Conservation (phyloP, 192 early-diverging fungal genomes). For the Coemansia sp. region DNA sequence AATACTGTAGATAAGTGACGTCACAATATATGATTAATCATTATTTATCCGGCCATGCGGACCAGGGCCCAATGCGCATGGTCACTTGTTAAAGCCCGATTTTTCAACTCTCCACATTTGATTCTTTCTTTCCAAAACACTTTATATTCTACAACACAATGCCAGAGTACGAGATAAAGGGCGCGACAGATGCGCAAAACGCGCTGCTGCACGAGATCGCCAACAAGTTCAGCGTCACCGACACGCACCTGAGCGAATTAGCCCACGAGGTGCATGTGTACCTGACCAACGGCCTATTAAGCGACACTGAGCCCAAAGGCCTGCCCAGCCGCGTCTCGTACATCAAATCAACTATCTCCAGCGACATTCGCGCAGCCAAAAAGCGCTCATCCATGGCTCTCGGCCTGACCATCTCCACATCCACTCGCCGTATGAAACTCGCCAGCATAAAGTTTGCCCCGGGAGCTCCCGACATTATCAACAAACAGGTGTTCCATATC, state of each 20-base stretch:
- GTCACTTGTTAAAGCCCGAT: too few relatives aligned
- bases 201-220: slow-evolving; percentile 25
- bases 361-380: slow-evolving; percentile 21
- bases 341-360: slow-evolving; percentile 17
- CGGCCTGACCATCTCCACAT: slow-evolving; percentile 39
- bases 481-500: slow-evolving; percentile 42
- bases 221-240: slow-evolving; percentile 16
- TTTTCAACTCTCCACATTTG: background rate
- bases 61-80: too few relatives aligned
- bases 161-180: slow-evolving; percentile 17
- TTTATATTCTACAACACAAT: slow-evolving; percentile 10
- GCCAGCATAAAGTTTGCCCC: slow-evolving; percentile 32
- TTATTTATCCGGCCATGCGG: background rate
- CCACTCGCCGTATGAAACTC: slow-evolving; percentile 24
- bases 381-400: slow-evolving; percentile 1
- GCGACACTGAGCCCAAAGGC: slow-evolving; percentile 9
- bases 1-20: background rate
- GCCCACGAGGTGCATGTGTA: slow-evolving; percentile 22
- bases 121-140: slow-evolving; percentile 3
- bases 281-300: slow-evolving; percentile 13
- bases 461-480: slow-evolving; percentile 20
- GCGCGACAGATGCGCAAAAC: slow-evolving; percentile 35
- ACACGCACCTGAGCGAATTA: slow-evolving; percentile 18
- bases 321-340: slow-evolving; percentile 29
- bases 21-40: background rate